These are phyloP conservation scores for Auricularia sp. DNA, from an alignment of 768 basidiomycete genomes.

Conservation along the genomic window DNA sequence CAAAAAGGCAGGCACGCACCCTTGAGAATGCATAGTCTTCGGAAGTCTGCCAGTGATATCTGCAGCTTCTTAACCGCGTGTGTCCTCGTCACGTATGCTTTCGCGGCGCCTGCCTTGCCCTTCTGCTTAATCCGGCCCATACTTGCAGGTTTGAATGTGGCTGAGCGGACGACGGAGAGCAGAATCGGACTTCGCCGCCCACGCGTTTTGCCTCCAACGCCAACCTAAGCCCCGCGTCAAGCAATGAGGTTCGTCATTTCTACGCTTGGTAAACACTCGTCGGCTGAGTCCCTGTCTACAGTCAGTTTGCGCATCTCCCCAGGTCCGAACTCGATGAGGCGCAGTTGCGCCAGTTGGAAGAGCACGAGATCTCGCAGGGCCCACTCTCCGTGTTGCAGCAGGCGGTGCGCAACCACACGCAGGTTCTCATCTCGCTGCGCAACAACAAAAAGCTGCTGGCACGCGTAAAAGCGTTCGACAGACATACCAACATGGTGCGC, in stretches of 20 bases:
- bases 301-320: conserved; percentile 94
- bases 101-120: conserved; percentile 85
- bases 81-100: conserved; percentile 84
- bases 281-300: conserved; percentile 20
- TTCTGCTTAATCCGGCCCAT: conserved; percentile 78
- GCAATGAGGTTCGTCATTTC: conserved; percentile 6
- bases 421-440: conserved; percentile 91
- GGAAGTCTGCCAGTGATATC: conserved; percentile 92
- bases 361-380: conserved; percentile 98
- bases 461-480: conserved; percentile 95
- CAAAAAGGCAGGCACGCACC: conserved; percentile 36
- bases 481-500: conserved; percentile 96
- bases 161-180: conserved; percentile 5
- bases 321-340: conserved; percentile 97
- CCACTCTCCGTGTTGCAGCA: conserved; percentile 93
- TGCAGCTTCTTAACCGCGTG: conserved; percentile 91
- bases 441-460: conserved; percentile 98
- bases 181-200: conserved; percentile 5
- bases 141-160: background rate
- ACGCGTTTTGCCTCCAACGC: background rate
- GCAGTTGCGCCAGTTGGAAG: conserved; percentile 89
- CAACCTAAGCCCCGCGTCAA: background rate
- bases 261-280: background rate
- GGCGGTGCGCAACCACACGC: conserved; percentile 93
- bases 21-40: conserved; percentile 93